These are phyloP conservation scores for Pseudogymnoascus sp. DNA, from an alignment of 2,329 filamentous ascomycete species.

Conservation along the genomic window DNA sequence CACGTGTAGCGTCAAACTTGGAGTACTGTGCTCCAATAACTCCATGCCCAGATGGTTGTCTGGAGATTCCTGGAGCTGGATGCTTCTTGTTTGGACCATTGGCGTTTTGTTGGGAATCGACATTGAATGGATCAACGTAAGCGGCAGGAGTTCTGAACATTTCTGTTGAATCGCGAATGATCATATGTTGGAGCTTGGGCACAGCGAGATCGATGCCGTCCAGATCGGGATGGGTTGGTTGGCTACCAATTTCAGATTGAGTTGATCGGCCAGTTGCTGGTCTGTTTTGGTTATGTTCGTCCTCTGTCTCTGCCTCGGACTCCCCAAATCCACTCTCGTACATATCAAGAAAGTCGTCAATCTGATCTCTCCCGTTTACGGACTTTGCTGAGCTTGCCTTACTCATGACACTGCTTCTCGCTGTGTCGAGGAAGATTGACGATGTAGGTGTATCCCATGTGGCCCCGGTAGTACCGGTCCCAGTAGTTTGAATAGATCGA, in stretches of 20 bases:
- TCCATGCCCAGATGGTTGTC: neutral
- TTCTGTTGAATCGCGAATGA: neutral
- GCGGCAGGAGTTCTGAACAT: neutral
- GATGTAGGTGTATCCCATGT: neutral
- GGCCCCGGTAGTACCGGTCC: neutral
- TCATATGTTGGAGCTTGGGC: neutral
- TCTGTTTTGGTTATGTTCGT: constrained; percentile 20
- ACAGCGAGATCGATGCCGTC: neutral
- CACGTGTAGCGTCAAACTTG: constrained; percentile 39
- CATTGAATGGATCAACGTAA: neutral
- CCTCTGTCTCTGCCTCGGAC: constrained; percentile 33
- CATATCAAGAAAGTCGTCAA: constrained; percentile 63
- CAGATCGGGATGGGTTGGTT: neutral
- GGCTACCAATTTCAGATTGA: neutral
- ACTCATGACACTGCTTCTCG: constrained; percentile 73
- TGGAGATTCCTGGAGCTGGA: neutral
- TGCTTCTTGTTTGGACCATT: neutral
- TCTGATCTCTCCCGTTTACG: constrained; percentile 43
- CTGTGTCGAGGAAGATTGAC: constrained; percentile 40
- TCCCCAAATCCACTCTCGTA: constrained; percentile 56
- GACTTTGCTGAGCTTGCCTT: constrained; percentile 69
- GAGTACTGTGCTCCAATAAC: neutral
- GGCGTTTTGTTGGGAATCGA: neutral
- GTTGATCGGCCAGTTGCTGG: constrained; percentile 17
- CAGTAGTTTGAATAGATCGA: constrained; percentile 36